phyloP scores from a whole-genome alignment of 768 basidiomycete species.

The Boletus edulis region DNA sequence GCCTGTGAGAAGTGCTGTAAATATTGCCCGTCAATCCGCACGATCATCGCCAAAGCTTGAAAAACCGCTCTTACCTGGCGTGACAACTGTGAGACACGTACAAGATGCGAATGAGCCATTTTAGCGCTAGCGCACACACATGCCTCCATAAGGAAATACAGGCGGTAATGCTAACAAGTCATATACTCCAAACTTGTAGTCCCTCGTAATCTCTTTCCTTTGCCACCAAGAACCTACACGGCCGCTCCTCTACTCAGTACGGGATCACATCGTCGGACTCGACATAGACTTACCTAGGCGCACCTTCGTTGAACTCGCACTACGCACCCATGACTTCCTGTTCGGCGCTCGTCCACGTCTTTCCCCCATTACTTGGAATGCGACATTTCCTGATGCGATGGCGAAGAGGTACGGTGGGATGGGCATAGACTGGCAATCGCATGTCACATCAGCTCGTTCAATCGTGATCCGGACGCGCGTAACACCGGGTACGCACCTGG shows the following conservation, averaged over 20 bases:
- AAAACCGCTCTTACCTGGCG: constrained; percentile 59
- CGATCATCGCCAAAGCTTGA: background rate
- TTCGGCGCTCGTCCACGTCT: constrained; percentile 78
- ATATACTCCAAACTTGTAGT: constrained; percentile 84
- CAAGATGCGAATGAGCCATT: background rate
- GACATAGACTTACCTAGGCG: constrained; percentile 54
- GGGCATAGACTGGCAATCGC: constrained; percentile 51
- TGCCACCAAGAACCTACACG: constrained; percentile 62
- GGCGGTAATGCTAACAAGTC: constrained; percentile 46
- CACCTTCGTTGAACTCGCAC: constrained; percentile 47
- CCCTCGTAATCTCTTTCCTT: constrained; percentile 66
- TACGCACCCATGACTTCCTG: constrained; percentile 44
- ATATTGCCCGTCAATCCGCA: background rate
- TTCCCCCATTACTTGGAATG: constrained; percentile 60
- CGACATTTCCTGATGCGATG: constrained; percentile 41
- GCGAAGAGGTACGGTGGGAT: constrained; percentile 91
- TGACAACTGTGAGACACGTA: background rate
- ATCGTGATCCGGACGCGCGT: background rate
- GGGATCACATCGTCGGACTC: background rate
- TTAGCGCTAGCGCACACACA: constrained; percentile 32
- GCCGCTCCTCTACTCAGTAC: background rate
- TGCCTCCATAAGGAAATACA: constrained; percentile 89
- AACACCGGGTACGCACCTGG: constrained; percentile 50
- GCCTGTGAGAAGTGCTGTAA: constrained; percentile 71
- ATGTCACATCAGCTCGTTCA: background rate